phyloP scores from a whole-genome alignment of 2,329 filamentous ascomycete species.

The Phaeosphaeria sp. region DNA sequence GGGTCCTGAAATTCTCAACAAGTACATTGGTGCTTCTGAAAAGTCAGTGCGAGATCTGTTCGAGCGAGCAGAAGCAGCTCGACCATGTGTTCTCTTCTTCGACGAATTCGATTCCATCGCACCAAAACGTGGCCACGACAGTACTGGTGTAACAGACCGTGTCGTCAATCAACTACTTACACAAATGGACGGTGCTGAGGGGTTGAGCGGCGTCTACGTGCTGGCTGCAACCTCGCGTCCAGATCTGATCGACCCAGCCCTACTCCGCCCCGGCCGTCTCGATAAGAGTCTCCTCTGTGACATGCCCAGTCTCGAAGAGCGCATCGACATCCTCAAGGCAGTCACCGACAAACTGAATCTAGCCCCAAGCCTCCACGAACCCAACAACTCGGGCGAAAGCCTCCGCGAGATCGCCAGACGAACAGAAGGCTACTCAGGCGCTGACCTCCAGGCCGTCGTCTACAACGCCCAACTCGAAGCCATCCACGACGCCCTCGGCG shows the following conservation, averaged over 20 bases:
- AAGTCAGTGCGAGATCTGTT: constrained; percentile 96
- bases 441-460: constrained; percentile 91
- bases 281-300: constrained; percentile 95
- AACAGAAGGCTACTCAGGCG: constrained; percentile 91
- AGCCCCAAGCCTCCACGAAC: constrained; percentile 67
- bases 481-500: constrained; percentile 87
- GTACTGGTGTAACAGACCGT: constrained; percentile 96
- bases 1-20: constrained; percentile 97
- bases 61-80: constrained; percentile 86
- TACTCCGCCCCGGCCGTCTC: constrained; percentile 87
- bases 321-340: constrained; percentile 85
- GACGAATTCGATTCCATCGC: constrained; percentile 99
- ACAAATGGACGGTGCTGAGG: constrained; percentile 98
- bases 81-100: constrained; percentile 95
- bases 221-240: constrained; percentile 92
- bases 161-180: constrained; percentile 98
- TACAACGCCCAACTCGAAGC: constrained; percentile 97
- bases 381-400: constrained; percentile 36
- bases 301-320: constrained; percentile 79
- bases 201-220: constrained; percentile 92
- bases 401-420: constrained; percentile 76
- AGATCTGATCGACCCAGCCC: constrained; percentile 92
- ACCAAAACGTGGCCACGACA: constrained; percentile 95
- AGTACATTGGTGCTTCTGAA: constrained; percentile 97
- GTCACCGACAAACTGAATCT: constrained; percentile 83